Conservation (phyloP, 1,139 yeast species). For the Hansenula sp. region DNA sequence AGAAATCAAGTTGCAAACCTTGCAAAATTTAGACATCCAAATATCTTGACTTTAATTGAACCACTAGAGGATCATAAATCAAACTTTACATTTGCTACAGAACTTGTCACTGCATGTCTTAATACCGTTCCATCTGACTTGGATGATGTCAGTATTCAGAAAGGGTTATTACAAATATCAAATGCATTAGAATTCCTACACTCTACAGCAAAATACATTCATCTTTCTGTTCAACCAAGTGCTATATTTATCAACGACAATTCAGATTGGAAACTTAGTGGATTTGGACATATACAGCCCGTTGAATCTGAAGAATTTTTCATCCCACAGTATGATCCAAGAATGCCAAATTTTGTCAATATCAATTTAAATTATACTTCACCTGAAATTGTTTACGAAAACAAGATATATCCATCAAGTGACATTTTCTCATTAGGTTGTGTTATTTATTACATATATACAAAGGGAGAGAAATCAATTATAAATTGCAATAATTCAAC, state of each 20-base stretch:
- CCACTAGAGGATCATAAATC: conserved; percentile 84
- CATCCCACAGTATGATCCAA: conserved; percentile 49
- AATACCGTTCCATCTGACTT: conserved; percentile 30
- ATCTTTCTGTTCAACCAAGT: conserved; percentile 73
- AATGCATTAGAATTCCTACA: conserved; percentile 83
- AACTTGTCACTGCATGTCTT: conserved; percentile 62
- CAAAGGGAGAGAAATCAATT: conserved; percentile 37
- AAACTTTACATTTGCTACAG: conserved; percentile 80
- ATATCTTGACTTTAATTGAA: conserved; percentile 74
- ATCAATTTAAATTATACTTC: conserved; percentile 71
- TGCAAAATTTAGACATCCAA: conserved; percentile 85
- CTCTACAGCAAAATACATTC: conserved; percentile 68
- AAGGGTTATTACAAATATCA: conserved; percentile 76
- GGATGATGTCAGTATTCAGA: conserved; percentile 41
- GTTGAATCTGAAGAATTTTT: conserved; percentile 38
- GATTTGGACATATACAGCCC: conserved; percentile 56
- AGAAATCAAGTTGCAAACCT: conserved; percentile 61
- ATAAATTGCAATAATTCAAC: conserved; percentile 46
- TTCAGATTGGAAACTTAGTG: conserved; percentile 92
- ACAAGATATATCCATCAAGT: conserved; percentile 57
- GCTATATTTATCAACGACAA: conserved; percentile 74
- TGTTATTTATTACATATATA: conserved; percentile 62
- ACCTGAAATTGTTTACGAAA: conserved; percentile 66
- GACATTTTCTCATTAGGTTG: conserved; percentile 85
- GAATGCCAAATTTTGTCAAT: conserved; percentile 70